Percentiles rank a stretch among this genome's conserved stretches.
These are phyloP conservation scores for Ligustrum vulgare DNA, from an alignment of 257 asterid species.

Conservation along the genomic window DNA sequence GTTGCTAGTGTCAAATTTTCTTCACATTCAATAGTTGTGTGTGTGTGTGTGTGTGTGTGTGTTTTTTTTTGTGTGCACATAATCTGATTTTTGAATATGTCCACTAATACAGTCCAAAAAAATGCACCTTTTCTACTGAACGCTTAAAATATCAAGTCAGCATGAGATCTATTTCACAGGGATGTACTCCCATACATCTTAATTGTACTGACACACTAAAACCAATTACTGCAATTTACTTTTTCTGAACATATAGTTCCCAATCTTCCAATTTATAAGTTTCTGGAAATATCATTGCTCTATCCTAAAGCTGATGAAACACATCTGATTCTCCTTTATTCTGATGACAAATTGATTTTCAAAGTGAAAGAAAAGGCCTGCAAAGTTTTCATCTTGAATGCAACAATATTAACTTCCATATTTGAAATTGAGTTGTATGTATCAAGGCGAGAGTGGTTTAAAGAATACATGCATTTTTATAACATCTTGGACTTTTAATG, in stretches of 20 bases:
- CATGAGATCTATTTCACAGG: not conserved
- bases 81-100: not conserved
- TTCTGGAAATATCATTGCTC: not conserved
- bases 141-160: not conserved
- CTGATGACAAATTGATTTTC: not conserved
- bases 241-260: not conserved
- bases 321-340: not conserved
- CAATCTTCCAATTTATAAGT: not conserved
- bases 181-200: not conserved
- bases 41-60: too few species aligned
- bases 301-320: not conserved
- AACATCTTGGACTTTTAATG: not conserved
- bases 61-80: not conserved
- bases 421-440: not conserved
- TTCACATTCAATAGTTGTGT: not conserved
- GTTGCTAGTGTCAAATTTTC: not conserved
- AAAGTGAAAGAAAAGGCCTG: not conserved
- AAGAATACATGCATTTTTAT: not conserved
- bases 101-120: not conserved
- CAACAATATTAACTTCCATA: not conserved
- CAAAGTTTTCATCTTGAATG: not conserved
- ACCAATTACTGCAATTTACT: not conserved
- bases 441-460: not conserved
- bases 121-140: not conserved
- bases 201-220: not conserved